Base-by-base conservation (phyloP, 148 eudicot species). In the Rhododendron henanense region DNA sequence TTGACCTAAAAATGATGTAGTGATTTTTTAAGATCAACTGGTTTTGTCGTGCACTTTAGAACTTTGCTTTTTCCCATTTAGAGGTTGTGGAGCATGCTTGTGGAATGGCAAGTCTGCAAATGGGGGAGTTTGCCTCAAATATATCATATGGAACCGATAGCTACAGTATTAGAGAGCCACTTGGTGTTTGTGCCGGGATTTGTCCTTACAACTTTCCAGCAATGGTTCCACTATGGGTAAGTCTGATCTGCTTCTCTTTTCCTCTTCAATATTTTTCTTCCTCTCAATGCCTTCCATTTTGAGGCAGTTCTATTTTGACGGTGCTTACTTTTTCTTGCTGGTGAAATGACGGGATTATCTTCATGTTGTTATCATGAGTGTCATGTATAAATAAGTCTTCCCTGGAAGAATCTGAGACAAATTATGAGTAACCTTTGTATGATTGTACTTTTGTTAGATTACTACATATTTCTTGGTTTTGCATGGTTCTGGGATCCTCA, bases 151-250 rank as follows among this genome's bases (percentile, higher is more conserved):
- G 93, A 63, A 90, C 87, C 59, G 92, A 94, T 87, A 84, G 87
- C 81, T 91, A 92, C 82, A 91, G 90, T 87, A 83, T 92, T 67
- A 91, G 93, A 85, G 94, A 93, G 85, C 94, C 97, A 28, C 92
- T 92, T 79, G 97, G 97, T 84, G 92, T 94, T 85, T 94, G 94
- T 90, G 97, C 97, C 65, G 97, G 95, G 78, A 91, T 94, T 84
- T 94, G 95, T 85, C 87, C 91, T 71, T 89, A 51, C 81, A 90
- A 89, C 78, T 92, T 88, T 84, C 92, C 95, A 13, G 93, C 94
- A 83, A 87, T 90, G 91, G 84, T 90, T 77, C 93, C 97, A n/a
- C 89, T 93, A 86, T 87, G 90, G 93, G 97, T 91, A 91, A 41
- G 92, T 44, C 84, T 85, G 35, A 41, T 59, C 25, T 41, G 25